A percentile compares a stretch with the other conserved stretches of the same genome.
Conservation (phyloP, 257 asterid genomes). For the Prunella vulgaris region DNA sequence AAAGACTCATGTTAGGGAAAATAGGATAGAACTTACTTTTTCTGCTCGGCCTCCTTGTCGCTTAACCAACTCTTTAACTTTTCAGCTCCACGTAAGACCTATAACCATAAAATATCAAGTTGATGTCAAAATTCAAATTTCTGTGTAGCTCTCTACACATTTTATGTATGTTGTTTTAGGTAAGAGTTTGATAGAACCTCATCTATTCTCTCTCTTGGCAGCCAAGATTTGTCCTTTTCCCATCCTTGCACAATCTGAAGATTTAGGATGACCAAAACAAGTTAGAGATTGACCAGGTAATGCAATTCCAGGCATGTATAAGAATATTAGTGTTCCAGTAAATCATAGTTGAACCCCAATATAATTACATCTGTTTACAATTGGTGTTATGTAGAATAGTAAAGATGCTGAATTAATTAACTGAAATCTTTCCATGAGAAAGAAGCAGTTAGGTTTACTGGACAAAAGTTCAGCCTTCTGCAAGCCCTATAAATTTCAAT, state of each 20-base stretch:
- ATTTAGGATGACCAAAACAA: slow-evolving; percentile 11
- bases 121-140: neutral
- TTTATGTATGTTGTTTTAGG: slow-evolving; percentile 9
- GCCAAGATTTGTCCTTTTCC: slow-evolving; percentile 87
- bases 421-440: neutral
- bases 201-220: slow-evolving; percentile 75
- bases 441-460: too few species aligned
- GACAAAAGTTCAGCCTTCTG: too few species aligned
- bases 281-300: slow-evolving; percentile 17
- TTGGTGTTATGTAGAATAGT: neutral
- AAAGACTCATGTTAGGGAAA: neutral
- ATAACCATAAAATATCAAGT: slow-evolving; percentile 20
- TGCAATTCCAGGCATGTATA: slow-evolving; percentile 3
- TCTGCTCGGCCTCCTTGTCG: slow-evolving; percentile 79
- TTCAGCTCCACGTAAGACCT: slow-evolving; percentile 69
- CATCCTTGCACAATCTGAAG: slow-evolving; percentile 69
- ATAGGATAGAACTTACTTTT: slow-evolving; percentile 51
- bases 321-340: slow-evolving; percentile 1
- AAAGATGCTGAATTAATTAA: neutral
- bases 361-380: neutral
- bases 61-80: slow-evolving; percentile 78
- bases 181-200: slow-evolving; percentile 47
- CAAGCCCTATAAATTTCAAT: neutral
- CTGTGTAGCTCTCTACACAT: neutral
- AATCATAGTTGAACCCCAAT: neutral